Percentiles rank a stretch among this genome's conserved stretches.
phyloP scores from a whole-genome alignment of 2,329 filamentous ascomycete genomes.

The Fusarium robinianum region DNA sequence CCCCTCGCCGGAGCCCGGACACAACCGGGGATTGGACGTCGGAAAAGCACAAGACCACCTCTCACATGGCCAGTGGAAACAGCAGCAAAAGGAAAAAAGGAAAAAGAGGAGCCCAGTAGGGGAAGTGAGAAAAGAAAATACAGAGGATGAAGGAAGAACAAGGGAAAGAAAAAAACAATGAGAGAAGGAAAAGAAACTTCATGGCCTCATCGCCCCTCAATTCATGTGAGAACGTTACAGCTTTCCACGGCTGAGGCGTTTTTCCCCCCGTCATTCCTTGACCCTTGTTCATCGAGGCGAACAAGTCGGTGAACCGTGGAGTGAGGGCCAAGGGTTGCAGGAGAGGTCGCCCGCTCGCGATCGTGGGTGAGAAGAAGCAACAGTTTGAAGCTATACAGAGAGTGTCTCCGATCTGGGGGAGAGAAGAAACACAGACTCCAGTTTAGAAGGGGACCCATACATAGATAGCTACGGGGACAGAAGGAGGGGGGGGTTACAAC shows the following conservation, averaged over 20 bases:
- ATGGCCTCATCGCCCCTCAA: conserved; percentile 6
- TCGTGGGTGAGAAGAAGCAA: too few species aligned
- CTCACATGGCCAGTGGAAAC: conserved; percentile 14
- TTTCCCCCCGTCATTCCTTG: background rate
- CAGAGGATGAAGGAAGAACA: background rate
- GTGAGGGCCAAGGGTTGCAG: too few species aligned
- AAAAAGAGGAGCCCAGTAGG: too few species aligned
- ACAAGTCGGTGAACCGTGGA: background rate
- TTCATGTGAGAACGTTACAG: conserved; percentile 14
- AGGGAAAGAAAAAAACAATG: conserved; percentile 5
- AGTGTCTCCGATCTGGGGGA: too few species aligned
- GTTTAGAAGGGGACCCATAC: too few species aligned
- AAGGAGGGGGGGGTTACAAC: too few species aligned
- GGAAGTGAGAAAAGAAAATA: too few species aligned
- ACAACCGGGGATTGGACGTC: conserved; percentile 6
- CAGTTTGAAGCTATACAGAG: too few species aligned
- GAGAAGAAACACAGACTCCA: too few species aligned
- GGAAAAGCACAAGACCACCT: conserved; percentile 12
- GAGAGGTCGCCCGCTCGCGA: too few species aligned
- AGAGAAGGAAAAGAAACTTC: conserved; percentile 2
- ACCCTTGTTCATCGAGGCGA: too few species aligned
- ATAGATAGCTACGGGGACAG: too few species aligned
- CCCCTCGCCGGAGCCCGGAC: conserved; percentile 23
- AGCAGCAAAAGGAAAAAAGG: background rate
- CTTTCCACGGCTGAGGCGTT: conserved; percentile 11